Base-by-base conservation (phyloP, 768 basidiomycete genomes). In the Hortiboletus flavorubellus region DNA sequence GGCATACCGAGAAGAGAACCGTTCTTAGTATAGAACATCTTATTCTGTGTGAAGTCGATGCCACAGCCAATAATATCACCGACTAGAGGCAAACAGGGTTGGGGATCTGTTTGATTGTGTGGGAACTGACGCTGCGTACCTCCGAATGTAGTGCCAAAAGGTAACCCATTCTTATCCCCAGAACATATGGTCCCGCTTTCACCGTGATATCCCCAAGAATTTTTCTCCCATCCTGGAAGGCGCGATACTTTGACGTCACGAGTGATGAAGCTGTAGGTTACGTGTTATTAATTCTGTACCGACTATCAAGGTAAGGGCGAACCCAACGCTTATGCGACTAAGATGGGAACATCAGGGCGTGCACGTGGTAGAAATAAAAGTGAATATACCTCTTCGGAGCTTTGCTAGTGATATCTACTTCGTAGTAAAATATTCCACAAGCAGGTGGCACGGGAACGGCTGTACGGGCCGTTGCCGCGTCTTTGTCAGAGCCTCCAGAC, bases 341-440 rank as follows among this genome's bases (percentile, higher is more conserved):
- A 10, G 49, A 59, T 8, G 45, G 51, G 8, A 44, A 45, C 26
- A 56, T 67, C 31, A 68, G 56, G 58, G 56, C 60, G 53, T 43
- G 56, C n/a, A 5, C 7, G 34, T 26, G 45, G 38, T 44, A 12
- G 56, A 45, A 16, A 40, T 8, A 26, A 35, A 38, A 26, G 29
- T 12, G 30, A 23, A 72, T 83, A 67, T 62, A 87, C 93, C 91
- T 93, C 69, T 88, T 90, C 41, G 81, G 76, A 67, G 87, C 83
- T 31, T 90, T 90, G 67, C 88, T 84, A 7, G 88, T 68, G 44
- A 98, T 83, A 63, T 89, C 84, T 6, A 93, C 84, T 75, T 99
- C 96, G 67, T 87, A 99, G 70, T 98, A 99, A 67, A 92, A 96
- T 51, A 98, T 85, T 23, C 95, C 97, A 62, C 90, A 90, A 11